Evolutionary conservation across 164 flowering plant genomes (phyloP).

Genomic region (Akebia trifoliata): DNA sequence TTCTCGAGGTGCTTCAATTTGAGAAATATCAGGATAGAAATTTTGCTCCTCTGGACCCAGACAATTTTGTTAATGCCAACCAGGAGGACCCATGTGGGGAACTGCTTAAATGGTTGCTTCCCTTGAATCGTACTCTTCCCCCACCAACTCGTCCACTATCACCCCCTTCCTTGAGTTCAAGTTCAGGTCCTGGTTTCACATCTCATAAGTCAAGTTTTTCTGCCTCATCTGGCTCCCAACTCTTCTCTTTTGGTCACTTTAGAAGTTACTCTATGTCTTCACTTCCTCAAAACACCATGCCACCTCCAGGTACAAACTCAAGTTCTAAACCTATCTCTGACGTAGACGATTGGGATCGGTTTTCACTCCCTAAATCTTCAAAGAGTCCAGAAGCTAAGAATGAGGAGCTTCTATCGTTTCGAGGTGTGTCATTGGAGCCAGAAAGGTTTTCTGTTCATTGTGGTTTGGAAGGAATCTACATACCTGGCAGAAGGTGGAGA

Average conservation of each 20-base stretch:
- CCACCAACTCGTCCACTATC: constrained; percentile 60
- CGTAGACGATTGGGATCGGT: constrained; percentile 67
- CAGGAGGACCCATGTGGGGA: constrained; percentile 66
- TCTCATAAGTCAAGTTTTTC: constrained; percentile 42
- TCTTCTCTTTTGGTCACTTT: constrained; percentile 77
- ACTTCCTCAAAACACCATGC: constrained; percentile 52
- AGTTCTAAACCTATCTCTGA: constrained; percentile 54
- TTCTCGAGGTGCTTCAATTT: constrained; percentile 92
- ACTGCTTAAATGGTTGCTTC: constrained; percentile 88
- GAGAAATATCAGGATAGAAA: constrained; percentile 55
- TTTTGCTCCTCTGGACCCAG: constrained; percentile 25
- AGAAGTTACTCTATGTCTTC: constrained; percentile 98
- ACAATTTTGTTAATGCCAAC: constrained; percentile 21
- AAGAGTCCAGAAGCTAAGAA: constrained; percentile 43
- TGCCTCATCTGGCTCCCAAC: constrained; percentile 69
- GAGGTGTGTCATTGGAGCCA: constrained; percentile 77
- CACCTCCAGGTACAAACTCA: constrained; percentile 39
- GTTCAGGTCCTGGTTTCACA: constrained; percentile 41
- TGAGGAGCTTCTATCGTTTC: constrained; percentile 71
- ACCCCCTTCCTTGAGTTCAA: constrained; percentile 57
- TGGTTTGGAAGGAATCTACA: constrained; percentile 87
- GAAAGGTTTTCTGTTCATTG: constrained; percentile 90
- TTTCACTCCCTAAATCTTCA: constrained; percentile 41
- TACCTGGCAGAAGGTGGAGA: constrained; percentile 94
- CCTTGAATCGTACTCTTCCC: constrained; percentile 60